phyloP scores from a whole-genome alignment of 139 green algal species.

The Micractinium sp. region DNA sequence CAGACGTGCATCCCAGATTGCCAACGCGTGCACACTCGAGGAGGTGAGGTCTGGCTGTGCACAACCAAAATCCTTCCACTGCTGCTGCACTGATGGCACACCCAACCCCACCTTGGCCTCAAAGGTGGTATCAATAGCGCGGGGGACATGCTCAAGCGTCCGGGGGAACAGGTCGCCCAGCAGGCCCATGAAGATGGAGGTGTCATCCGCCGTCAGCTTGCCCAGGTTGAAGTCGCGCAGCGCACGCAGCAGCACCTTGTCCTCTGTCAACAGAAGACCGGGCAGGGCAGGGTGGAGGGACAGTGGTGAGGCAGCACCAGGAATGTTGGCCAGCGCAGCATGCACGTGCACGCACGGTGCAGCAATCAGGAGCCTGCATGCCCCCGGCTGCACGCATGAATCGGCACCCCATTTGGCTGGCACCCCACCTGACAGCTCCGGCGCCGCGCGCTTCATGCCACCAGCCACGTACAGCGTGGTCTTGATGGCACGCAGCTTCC shows the following conservation, averaged over 20 bases:
- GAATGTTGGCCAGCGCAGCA: neutral
- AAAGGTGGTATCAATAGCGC: conserved; percentile 78
- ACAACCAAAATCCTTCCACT: no score
- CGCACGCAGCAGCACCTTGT: conserved; percentile 83
- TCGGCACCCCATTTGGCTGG: neutral
- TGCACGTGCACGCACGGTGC: neutral
- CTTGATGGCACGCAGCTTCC: conserved; percentile 98
- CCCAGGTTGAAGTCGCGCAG: conserved; percentile 96
- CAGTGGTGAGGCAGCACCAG: neutral
- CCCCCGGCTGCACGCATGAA: neutral
- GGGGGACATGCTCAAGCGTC: conserved; percentile 82
- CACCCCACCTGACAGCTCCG: conserved; percentile 63
- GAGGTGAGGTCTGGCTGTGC: no score
- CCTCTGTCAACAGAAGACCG: neutral
- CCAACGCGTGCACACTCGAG: no score
- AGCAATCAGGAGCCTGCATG: neutral
- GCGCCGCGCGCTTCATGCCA: conserved; percentile 89
- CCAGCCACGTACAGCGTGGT: conserved; percentile 95
- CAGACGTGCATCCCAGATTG: no score
- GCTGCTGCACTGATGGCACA: neutral
- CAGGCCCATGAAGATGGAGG: conserved; percentile 91
- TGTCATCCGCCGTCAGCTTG: conserved; percentile 92
- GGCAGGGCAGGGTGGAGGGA: neutral
- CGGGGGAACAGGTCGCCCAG: conserved; percentile 95
- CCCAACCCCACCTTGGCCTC: conserved; percentile 66